These are phyloP conservation scores for Ascocoryne sarcoides DNA, from an alignment of 2,329 filamentous ascomycete species.

Conservation along the genomic window DNA sequence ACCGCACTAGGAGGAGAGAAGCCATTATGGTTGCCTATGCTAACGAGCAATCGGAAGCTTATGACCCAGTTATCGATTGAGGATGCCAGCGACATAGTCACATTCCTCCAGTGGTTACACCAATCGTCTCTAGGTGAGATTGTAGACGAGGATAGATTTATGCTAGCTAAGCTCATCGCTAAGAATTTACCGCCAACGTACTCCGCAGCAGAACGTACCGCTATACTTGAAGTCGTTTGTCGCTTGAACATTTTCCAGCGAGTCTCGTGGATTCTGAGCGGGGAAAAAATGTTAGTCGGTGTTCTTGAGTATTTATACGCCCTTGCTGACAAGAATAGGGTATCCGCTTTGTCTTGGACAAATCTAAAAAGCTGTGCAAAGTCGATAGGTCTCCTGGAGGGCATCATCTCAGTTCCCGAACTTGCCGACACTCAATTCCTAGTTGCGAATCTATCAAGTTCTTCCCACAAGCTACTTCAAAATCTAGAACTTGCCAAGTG, in stretches of 20 bases:
- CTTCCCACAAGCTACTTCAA: conserved; percentile 4
- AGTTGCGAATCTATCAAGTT: conserved; percentile 2
- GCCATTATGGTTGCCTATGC: not conserved
- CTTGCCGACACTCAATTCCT: conserved; percentile 15
- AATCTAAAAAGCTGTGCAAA: conserved; percentile 3
- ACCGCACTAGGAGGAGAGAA: conserved; percentile 2
- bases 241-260: conserved; percentile 11
- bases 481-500: conserved; percentile 9
- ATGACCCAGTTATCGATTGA: conserved; percentile 4
- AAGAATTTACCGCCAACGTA: not conserved
- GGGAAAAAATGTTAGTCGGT: conserved; percentile 7
- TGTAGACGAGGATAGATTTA: conserved; percentile 4
- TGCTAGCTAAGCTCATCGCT: conserved; percentile 5
- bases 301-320: too few relatives aligned
- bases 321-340: conserved; percentile 8
- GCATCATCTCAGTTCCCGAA: conserved; percentile 8
- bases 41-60: not conserved
- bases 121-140: conserved; percentile 3
- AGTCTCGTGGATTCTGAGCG: conserved; percentile 6
- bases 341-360: conserved; percentile 9
- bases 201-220: not conserved
- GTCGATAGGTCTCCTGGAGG: conserved; percentile 12
- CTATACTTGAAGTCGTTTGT: conserved; percentile 2
- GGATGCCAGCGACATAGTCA: conserved; percentile 5
- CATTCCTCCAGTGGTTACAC: conserved; percentile 12